Conservation (phyloP, 768 basidiomycete species). For the Kwoniella newhampshirensis region DNA sequence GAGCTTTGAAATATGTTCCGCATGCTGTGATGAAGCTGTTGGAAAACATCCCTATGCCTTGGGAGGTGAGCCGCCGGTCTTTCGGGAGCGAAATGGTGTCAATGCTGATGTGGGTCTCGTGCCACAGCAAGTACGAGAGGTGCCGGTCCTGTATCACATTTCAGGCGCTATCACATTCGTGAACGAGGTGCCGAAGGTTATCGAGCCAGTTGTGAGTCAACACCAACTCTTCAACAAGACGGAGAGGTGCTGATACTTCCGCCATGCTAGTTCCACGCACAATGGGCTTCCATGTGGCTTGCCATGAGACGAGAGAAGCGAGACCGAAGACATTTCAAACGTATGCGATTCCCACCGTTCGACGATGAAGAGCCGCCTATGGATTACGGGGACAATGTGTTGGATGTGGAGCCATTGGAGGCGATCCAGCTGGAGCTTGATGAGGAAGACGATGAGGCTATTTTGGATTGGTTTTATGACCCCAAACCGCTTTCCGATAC, state of each 20-base stretch:
- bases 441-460: slow-evolving; percentile 82
- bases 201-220: slow-evolving; percentile 73
- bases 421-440: slow-evolving; percentile 97
- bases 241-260: background rate
- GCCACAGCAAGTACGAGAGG: slow-evolving; percentile 86
- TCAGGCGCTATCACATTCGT: slow-evolving; percentile 99
- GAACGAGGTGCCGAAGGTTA: slow-evolving; percentile 93
- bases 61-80: slow-evolving; percentile 62
- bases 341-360: slow-evolving; percentile 98
- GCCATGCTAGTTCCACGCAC: slow-evolving; percentile 74
- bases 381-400: slow-evolving; percentile 97
- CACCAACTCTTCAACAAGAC: slow-evolving; percentile 1
- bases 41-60: slow-evolving; percentile 95
- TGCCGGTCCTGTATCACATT: slow-evolving; percentile 96
- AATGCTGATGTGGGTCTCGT: slow-evolving; percentile 10
- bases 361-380: slow-evolving; percentile 99
- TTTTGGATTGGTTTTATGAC: slow-evolving; percentile 98
- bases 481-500: slow-evolving; percentile 90
- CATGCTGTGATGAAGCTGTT: slow-evolving; percentile 99
- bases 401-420: slow-evolving; percentile 96
- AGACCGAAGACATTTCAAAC: slow-evolving; percentile 97
- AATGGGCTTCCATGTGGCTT: slow-evolving; percentile 99
- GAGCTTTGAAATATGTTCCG: slow-evolving; percentile 91
- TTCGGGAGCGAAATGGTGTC: slow-evolving; percentile 1
- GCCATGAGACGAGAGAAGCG: slow-evolving; percentile 99